Conservation (phyloP, 1,139 yeast genomes). For the Hansenula anomala region DNA sequence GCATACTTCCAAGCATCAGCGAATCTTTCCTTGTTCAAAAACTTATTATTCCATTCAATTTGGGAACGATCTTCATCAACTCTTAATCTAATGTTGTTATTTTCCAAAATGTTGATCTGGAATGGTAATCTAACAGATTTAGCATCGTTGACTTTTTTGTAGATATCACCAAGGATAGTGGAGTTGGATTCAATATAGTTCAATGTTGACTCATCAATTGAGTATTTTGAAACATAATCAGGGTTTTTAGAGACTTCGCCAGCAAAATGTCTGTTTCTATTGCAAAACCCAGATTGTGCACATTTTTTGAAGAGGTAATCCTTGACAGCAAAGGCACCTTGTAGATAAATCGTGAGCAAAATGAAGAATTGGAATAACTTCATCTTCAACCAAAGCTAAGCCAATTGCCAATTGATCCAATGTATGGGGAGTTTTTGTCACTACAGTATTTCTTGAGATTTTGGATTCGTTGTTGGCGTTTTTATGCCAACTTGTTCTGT, state of each 20-base stretch:
- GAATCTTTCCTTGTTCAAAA: constrained; percentile 43
- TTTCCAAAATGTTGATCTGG: constrained; percentile 47
- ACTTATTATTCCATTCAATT: constrained; percentile 26
- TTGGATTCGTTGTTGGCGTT: not conserved
- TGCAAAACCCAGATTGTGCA: constrained; percentile 79
- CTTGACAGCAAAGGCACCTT: constrained; percentile 30
- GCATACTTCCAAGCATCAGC: constrained; percentile 61
- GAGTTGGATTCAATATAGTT: constrained; percentile 25
- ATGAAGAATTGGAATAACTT: not conserved
- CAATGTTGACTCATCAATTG: constrained; percentile 41
- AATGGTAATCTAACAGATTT: constrained; percentile 41
- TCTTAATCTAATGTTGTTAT: constrained; percentile 52
- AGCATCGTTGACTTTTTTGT: constrained; percentile 30
- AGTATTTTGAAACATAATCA: constrained; percentile 44
- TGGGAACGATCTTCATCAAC: constrained; percentile 56
- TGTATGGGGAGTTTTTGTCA: too few relatives aligned
- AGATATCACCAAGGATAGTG: constrained; percentile 38
- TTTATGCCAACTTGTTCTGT: not conserved
- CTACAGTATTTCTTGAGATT: too few relatives aligned
- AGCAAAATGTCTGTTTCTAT: constrained; percentile 74
- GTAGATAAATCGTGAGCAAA: not conserved
- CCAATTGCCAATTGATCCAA: too few relatives aligned
- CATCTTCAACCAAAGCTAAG: too few relatives aligned
- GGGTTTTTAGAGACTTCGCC: constrained; percentile 32
- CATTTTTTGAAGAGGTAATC: constrained; percentile 75